Percentiles rank a stretch among this genome's conserved stretches.
Conservation (phyloP, 495 filamentous ascomycete genomes). For the Penicillium macrosclerotiorum region DNA sequence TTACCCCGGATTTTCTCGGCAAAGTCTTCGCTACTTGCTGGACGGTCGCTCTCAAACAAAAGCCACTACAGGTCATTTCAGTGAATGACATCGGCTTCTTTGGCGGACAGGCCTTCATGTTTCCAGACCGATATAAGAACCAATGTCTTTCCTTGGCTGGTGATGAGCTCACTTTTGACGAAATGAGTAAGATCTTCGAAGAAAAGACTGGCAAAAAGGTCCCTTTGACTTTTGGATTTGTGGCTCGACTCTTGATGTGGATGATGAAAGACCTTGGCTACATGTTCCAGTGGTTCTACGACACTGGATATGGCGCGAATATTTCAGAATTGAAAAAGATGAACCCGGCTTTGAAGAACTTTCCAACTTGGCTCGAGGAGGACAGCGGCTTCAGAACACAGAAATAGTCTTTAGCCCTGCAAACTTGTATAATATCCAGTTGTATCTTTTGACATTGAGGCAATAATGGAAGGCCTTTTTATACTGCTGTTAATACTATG, state of each 20-base stretch:
- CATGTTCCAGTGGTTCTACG: slow-evolving; percentile 64
- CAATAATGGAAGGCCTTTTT: no score
- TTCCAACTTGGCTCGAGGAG: slow-evolving; percentile 58
- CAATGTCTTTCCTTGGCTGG: slow-evolving; percentile 52
- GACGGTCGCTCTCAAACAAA: slow-evolving; percentile 40
- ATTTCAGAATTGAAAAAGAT: slow-evolving; percentile 47
- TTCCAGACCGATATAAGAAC: slow-evolving; percentile 40
- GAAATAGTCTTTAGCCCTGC: no score
- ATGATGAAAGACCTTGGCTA: slow-evolving; percentile 48
- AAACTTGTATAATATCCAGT: no score
- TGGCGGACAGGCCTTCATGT: slow-evolving; percentile 55
- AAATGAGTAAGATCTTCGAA: slow-evolving; percentile 48
- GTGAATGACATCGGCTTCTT: slow-evolving; percentile 61
- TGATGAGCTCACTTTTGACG: slow-evolving; percentile 52
- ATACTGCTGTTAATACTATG: no score
- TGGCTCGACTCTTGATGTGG: slow-evolving; percentile 41
- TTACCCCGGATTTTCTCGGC: slow-evolving; percentile 52
- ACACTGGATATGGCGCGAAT: slow-evolving; percentile 59
- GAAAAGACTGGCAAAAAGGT: slow-evolving; percentile 43
- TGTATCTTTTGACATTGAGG: no score
- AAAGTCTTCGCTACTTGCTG: slow-evolving; percentile 56
- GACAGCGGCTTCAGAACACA: slow-evolving; percentile 62
- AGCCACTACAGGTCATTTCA: slow-evolving; percentile 57
- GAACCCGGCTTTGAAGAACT: slow-evolving; percentile 51
- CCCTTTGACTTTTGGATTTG: slow-evolving; percentile 45